Evolutionary conservation across 164 flowering plant genomes (phyloP), one percentile per base, ranked within the genome.

Genomic region (Sedum album): DNA sequence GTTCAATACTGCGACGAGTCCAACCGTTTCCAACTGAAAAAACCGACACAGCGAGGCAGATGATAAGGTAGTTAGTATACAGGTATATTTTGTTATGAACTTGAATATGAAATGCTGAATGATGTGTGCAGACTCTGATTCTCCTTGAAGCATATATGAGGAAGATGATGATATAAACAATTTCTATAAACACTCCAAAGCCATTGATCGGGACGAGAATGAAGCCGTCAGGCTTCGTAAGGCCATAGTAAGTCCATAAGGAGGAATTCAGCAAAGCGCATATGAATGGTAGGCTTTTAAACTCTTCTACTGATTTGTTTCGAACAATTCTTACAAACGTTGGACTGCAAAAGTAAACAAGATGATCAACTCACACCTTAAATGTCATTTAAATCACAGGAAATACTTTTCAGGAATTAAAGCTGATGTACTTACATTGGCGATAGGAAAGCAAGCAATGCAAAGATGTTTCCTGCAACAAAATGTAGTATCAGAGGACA

Each of bases 151-250:
- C 62, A 28, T 11, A 57, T 57, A 28, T 15, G 62, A 57, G 31
- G 62, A 57, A 57, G 62, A 57, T 57, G 62, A 20, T 57, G 33
- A 57, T 28, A 57, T 57, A 57, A 57, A 57, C 62, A 28, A 51
- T 20, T 28, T 57, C 20, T 26, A 17, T 57, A 57, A 57, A 33
- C 17, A 13, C 62, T 57, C 62, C 62, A 14, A 28, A 28, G 31
- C 31, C 33, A 28, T 57, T 26, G 33, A 28, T 20, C 20, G 62
- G 62, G 57, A 51, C 57, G 57, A 15, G 5, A 3, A 57, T 57
- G 17, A 57, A 57, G 62, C 62, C 31, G 46, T 31, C 62, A 57
- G 62, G 62, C 33, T 57, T 57, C 14, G 20, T 57, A 20, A 57
- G 62, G 62, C 62, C 62, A 17, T 57, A 57, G 62, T 57, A 57